Evolutionary conservation across 2,329 filamentous ascomycete species (phyloP), one percentile per base, ranked within the genome.

Genomic region (Teratosphaeria gauchensis): DNA sequence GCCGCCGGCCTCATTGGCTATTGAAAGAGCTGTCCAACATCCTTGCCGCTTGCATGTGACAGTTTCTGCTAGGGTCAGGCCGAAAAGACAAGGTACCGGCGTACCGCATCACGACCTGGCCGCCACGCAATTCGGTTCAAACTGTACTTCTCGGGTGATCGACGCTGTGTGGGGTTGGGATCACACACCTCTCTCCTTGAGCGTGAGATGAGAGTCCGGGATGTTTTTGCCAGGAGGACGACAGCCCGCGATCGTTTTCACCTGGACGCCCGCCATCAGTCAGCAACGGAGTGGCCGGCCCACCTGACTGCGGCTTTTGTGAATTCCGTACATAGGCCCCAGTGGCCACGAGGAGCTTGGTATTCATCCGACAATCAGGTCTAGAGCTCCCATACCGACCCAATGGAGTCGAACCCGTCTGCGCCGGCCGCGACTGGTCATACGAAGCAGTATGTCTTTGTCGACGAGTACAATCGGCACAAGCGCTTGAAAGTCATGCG

Each of bases 401-500:
- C 42, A 16, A 61, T 61, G 60, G 57, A 61, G 6, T 55, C 55
- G 57, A 53, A 58, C 55, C 57, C 63, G n/a, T 56, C 55, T 51
- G 59, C 63, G 53, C 63, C 68, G 60, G 58, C 76, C 70, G 76
- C 80, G 62, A 82, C 87, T 67, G 88, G 91, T 74, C 89, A 88
- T 61, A 89, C 92, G 71, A 92, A 92, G 78, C 92, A 96, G 74
- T 97, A 96, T 88, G 94, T 97, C 68, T 97, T 97, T 72, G 94
- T 97, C 59, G 92, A 97, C 75, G 92, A 97, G 75, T 94, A 97
- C 75, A 97, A 97, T 78, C 88, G 94, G 64, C 94, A 97, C 76
- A 97, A 97, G 77, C 85, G 92, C 68, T 79, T 97, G 63, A 97
- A 97, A 82, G 92, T 96, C 56, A 96, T 96, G 91, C 87, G 94